Evolutionary conservation across 2,329 filamentous ascomycete genomes (phyloP).

Genomic region (Epicoccum nigrum): DNA sequence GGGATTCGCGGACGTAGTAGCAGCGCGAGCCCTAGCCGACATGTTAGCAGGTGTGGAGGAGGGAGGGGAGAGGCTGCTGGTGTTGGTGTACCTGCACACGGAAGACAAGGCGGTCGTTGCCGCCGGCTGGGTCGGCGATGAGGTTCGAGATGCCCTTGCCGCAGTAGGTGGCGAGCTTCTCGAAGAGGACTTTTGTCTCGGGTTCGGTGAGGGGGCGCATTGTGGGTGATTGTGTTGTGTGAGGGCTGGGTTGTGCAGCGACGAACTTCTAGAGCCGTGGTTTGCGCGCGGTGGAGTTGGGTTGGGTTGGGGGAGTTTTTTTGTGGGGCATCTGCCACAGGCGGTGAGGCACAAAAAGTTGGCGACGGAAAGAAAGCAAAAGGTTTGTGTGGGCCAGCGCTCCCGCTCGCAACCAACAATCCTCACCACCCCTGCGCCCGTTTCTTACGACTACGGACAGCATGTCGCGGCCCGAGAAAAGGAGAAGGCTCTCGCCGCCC

Average conservation of each 20-base stretch:
- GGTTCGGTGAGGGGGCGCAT: constrained; percentile 84
- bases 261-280: not conserved
- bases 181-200: constrained; percentile 82
- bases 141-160: constrained; percentile 85
- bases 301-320: constrained; percentile 17
- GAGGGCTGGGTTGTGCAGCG: constrained; percentile 2
- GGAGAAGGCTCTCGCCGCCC: constrained; percentile 47
- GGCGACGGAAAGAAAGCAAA: constrained; percentile 2
- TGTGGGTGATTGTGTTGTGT: constrained; percentile 3
- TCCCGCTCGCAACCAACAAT: too few relatives aligned
- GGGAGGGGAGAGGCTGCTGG: too few relatives aligned
- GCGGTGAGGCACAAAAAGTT: constrained; percentile 17
- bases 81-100: constrained; percentile 55
- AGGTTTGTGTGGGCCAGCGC: not conserved
- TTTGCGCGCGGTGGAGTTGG: not conserved
- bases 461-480: constrained; percentile 48
- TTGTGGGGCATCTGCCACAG: constrained; percentile 18
- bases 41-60: too few relatives aligned
- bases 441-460: too few relatives aligned
- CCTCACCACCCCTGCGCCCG: too few relatives aligned
- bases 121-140: constrained; percentile 45
- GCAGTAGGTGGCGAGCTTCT: constrained; percentile 93
- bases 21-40: constrained; percentile 78
- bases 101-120: constrained; percentile 53
- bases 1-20: constrained; percentile 88